These are phyloP conservation scores for Calonectria pteridis DNA, from an alignment of 2,329 filamentous ascomycete genomes.

Conservation along the genomic window DNA sequence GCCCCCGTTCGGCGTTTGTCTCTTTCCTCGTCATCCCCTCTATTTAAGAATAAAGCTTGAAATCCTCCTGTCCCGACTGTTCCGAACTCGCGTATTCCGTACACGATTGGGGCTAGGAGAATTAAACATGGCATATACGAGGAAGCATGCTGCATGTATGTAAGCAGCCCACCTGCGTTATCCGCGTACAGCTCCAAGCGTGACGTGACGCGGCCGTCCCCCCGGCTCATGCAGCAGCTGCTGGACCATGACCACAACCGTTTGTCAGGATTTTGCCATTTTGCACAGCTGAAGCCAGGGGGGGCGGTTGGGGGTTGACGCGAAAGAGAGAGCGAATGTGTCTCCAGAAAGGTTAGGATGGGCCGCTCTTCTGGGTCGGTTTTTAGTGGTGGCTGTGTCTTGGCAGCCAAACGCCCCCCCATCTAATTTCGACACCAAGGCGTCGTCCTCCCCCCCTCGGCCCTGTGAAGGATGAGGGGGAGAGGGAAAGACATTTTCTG, in stretches of 20 bases:
- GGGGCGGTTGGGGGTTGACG: background rate
- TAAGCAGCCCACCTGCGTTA: background rate
- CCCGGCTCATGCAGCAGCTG: background rate
- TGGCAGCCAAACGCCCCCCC: background rate
- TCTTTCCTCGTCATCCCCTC: background rate
- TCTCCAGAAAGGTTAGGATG: background rate
- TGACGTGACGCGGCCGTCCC: background rate
- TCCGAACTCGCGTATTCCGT: background rate
- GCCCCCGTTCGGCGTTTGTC: background rate
- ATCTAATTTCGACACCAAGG: background rate
- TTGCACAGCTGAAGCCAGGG: background rate
- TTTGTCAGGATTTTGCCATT: background rate
- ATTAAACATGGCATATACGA: background rate
- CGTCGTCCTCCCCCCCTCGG: background rate
- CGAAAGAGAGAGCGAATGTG: background rate
- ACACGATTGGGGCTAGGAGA: background rate
- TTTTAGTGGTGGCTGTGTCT: background rate
- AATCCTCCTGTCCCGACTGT: background rate
- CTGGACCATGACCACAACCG: background rate
- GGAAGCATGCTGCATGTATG: background rate
- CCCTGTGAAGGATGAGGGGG: background rate
- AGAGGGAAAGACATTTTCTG: background rate
- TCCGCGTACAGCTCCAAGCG: background rate
- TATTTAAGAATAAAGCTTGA: background rate
- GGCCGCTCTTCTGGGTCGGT: background rate